Base-by-base conservation (phyloP, 1,284 basidiomycete species). In the Tilletia caries region DNA sequence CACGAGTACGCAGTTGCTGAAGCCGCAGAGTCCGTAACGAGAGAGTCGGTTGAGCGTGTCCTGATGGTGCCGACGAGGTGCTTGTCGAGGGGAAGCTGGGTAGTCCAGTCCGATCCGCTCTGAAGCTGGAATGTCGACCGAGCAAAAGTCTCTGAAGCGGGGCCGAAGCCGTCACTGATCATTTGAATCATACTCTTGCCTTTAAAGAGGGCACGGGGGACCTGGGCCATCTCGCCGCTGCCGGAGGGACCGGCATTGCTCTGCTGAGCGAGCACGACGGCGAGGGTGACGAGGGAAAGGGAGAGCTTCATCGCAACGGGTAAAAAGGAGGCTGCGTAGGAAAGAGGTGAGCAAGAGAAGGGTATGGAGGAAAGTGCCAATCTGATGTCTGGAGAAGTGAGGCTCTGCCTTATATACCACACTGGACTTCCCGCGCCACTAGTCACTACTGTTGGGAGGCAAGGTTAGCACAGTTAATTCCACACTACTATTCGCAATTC, bases 11-110 rank as follows among this genome's bases (percentile, higher is more conserved):
- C 82, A 8, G 82, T 83, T 0, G 78, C 82, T 1, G 73, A 74
- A 2, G 82, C 82, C 15, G 82, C 80, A n/a, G 78, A 80, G 73
- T 83, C 82, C 48, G 82, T 83, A n/a, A 83, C 80, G 41, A 82
- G 74, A 32, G 76, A 79, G 69, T 82, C 71, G 66, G 76, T 77
- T 1, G 82, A 74, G 8, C 82, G 71, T 4, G 82, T 82, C 20
- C 82, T 75, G 33, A 82, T 73, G 43, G 76, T 73, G 46, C 82
- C 82, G 50, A 83, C 75, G 8, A 79, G 75, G 43, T 78, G 65
- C 50, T 76, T 78, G 72, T 83, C 82, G 15, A 80, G 73, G 3
- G 81, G 75, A 32, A 83, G 70, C 67, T 77, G 69, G 12, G 68
- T 71, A 67, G 73, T 75, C 75, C 75, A 79, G 2, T 43, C 65